A percentile compares a stretch with the other conserved stretches of the same genome.
Evolutionary conservation across 2,329 filamentous ascomycete species (phyloP).

Genomic region (Apiospora arundinis): DNA sequence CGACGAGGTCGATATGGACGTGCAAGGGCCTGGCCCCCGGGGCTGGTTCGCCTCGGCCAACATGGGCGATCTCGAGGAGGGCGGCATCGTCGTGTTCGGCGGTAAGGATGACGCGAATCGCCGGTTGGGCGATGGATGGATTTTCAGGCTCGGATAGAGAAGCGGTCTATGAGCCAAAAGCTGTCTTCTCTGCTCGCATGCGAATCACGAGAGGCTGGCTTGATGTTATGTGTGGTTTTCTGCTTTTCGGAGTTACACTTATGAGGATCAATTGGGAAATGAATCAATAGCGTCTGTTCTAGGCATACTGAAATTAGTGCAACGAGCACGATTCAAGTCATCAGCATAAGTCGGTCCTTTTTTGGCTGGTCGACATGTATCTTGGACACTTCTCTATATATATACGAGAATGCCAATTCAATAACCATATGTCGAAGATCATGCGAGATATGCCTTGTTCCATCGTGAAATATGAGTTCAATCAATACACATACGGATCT

Average conservation of each 20-base stretch:
- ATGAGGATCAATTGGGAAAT: constrained; percentile 11
- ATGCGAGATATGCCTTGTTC: neutral
- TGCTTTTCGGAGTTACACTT: constrained; percentile 24
- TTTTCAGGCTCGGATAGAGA: constrained; percentile 57
- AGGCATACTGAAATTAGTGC: constrained; percentile 15
- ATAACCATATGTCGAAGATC: too few species aligned
- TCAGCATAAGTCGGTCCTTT: too few species aligned
- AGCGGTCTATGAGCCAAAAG: neutral
- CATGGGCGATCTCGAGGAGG: constrained; percentile 65
- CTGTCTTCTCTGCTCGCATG: neutral
- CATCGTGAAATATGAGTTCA: constrained; percentile 18
- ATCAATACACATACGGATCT: constrained; percentile 19
- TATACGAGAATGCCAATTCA: neutral
- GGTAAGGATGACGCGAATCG: constrained; percentile 59
- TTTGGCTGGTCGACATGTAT: too few species aligned
- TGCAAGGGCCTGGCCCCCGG: constrained; percentile 56
- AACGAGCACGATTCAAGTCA: neutral
- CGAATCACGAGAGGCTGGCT: neutral
- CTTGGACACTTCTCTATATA: too few species aligned
- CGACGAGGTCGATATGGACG: constrained; percentile 54
- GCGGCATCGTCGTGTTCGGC: constrained; percentile 65
- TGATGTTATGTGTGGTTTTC: neutral
- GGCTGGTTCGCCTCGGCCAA: constrained; percentile 64
- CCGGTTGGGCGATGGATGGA: constrained; percentile 68
- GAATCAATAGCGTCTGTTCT: constrained; percentile 10